Percentiles rank a stretch among this genome's conserved stretches.
Conservation (phyloP, 768 basidiomycete species). For the Termitomyces sp. region DNA sequence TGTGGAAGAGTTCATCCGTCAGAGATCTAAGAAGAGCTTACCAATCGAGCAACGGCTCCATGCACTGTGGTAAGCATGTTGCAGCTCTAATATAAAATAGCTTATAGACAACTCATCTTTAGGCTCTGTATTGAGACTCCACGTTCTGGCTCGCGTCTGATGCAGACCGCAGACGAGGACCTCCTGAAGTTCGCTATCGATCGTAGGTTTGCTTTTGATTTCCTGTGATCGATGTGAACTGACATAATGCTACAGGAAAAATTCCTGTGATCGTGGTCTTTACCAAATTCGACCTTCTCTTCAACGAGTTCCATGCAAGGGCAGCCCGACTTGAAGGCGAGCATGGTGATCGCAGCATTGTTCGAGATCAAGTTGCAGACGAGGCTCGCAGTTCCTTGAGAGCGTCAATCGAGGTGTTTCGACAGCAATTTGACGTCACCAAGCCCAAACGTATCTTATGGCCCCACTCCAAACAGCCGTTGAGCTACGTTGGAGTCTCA, state of each 20-base stretch:
- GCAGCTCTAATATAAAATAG: neutral
- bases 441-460: neutral
- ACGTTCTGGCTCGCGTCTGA: slow-evolving; percentile 4
- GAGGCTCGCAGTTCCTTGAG: neutral
- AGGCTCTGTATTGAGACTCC: slow-evolving; percentile 4
- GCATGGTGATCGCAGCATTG: neutral
- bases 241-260: neutral
- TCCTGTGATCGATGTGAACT: neutral
- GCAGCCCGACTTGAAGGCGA: neutral
- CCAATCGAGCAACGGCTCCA: neutral
- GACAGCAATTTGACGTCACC: neutral
- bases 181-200: neutral
- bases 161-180: slow-evolving; percentile 1
- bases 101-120: neutral
- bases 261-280: slow-evolving; percentile 6
- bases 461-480: neutral
- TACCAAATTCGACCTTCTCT: slow-evolving; percentile 2
- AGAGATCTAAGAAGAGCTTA: neutral
- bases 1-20: neutral
- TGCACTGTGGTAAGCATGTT: neutral
- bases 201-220: neutral
- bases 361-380: neutral
- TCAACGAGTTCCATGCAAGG: neutral
- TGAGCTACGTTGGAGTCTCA: slow-evolving; percentile 2
- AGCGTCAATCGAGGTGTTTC: neutral